Conservation (phyloP, 352 stramenopile species). For the Globisporangium carolinianum region DNA sequence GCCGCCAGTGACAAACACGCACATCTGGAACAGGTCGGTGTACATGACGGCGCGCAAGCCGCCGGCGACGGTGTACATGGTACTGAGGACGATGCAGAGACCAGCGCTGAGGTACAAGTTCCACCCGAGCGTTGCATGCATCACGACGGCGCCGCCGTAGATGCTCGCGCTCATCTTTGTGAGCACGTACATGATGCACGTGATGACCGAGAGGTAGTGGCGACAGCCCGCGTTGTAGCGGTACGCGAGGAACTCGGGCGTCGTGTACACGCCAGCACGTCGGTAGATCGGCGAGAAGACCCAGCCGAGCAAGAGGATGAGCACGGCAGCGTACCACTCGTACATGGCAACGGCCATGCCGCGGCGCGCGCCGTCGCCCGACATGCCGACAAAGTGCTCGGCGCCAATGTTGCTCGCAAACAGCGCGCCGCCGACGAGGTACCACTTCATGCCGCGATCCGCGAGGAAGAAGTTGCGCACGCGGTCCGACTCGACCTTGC, state of each 20-base stretch:
- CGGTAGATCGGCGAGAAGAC: slow-evolving; percentile 64
- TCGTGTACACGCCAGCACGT: slow-evolving; percentile 46
- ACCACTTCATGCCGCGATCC: slow-evolving; percentile 63
- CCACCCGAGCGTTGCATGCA: slow-evolving; percentile 51
- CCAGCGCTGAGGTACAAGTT: slow-evolving; percentile 49
- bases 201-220: slow-evolving; percentile 56
- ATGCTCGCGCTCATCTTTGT: slow-evolving; percentile 65
- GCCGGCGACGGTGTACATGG: slow-evolving; percentile 52
- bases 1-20: slow-evolving; percentile 49
- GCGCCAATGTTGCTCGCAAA: slow-evolving; percentile 68
- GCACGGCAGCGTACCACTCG: slow-evolving; percentile 51
- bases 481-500: slow-evolving; percentile 22
- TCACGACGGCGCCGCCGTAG: slow-evolving; percentile 55
- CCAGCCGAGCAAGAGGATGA: slow-evolving; percentile 51
- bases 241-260: slow-evolving; percentile 44
- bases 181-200: slow-evolving; percentile 57
- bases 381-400: slow-evolving; percentile 69
- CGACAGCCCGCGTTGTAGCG: slow-evolving; percentile 37
- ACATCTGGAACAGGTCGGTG: slow-evolving; percentile 67
- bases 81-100: slow-evolving; percentile 41
- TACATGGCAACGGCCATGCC: slow-evolving; percentile 60
- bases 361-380: slow-evolving; percentile 44
- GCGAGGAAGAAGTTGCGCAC: slow-evolving; percentile 54
- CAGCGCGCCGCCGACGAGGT: slow-evolving; percentile 46
- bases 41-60: slow-evolving; percentile 64